Evolutionary conservation across 495 filamentous ascomycete species (phyloP).

Genomic region (Pyronema omphalodes): DNA sequence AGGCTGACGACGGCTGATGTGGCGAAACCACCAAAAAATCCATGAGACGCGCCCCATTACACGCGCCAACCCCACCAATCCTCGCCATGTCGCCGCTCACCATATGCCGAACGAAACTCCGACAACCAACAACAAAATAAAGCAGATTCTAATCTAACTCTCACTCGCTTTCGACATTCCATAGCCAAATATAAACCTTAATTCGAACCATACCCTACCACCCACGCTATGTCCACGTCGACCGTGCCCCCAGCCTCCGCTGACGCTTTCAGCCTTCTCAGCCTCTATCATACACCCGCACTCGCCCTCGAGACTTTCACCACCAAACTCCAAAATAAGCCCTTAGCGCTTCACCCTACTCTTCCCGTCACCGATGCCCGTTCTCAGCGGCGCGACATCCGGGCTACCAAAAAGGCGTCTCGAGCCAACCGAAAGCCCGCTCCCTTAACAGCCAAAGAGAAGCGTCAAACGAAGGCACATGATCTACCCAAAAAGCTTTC

Average conservation of each 20-base stretch:
- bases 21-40: too few species aligned
- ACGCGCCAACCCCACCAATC: too few species aligned
- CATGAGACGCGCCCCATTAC: too few species aligned
- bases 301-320: constrained; percentile 51
- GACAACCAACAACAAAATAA: too few species aligned
- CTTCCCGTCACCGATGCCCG: constrained; percentile 34
- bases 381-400: constrained; percentile 33
- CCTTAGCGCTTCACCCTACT: constrained; percentile 55
- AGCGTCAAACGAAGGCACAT: constrained; percentile 52
- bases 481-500: constrained; percentile 50
- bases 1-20: too few species aligned
- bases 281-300: constrained; percentile 46
- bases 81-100: too few species aligned
- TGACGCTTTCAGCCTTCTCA: background rate
- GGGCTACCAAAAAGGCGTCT: constrained; percentile 29
- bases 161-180: too few species aligned
- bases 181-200: background rate
- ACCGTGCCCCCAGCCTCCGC: background rate
- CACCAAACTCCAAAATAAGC: constrained; percentile 65
- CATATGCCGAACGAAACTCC: too few species aligned
- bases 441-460: constrained; percentile 64
- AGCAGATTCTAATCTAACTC: too few species aligned
- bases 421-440: constrained; percentile 40
- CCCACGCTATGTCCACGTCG: background rate
- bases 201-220: background rate